These are phyloP conservation scores for Pseudonitzschia delicatissima DNA, from an alignment of 108 stramenopile genomes.

Conservation along the genomic window DNA sequence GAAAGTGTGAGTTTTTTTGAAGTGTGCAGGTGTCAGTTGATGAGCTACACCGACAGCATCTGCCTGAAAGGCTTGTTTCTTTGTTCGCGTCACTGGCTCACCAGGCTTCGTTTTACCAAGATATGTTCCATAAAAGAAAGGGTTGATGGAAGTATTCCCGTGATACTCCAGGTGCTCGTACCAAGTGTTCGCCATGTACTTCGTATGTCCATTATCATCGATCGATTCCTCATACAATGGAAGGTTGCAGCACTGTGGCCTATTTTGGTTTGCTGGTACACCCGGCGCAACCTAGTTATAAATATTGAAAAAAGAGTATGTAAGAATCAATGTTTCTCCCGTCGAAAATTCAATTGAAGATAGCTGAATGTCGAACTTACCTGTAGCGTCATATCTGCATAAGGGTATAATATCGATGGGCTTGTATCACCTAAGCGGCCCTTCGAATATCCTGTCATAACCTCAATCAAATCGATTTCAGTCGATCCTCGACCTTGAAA, in stretches of 20 bases:
- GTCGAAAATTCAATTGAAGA: neutral
- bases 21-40: conserved; percentile 77
- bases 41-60: conserved; percentile 93
- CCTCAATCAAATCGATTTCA: conserved; percentile 95
- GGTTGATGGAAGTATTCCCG: conserved; percentile 89
- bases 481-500: conserved; percentile 91
- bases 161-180: conserved; percentile 76
- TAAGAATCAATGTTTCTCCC: neutral
- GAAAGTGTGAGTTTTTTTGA: conserved; percentile 82
- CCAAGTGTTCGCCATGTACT: conserved; percentile 70
- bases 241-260: conserved; percentile 75
- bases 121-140: conserved; percentile 94
- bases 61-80: conserved; percentile 88
- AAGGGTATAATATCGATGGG: conserved; percentile 73
- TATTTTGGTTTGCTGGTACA: conserved; percentile 68
- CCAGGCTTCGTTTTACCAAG: conserved; percentile 79
- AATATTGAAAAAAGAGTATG: neutral
- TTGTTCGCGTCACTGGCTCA: conserved; percentile 78
- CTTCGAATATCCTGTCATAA: conserved; percentile 83
- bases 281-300: conserved; percentile 93
- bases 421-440: conserved; percentile 58
- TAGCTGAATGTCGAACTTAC: conserved; percentile 33
- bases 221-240: conserved; percentile 56
- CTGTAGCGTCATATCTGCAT: conserved; percentile 89
- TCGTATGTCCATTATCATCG: conserved; percentile 50